A percentile compares a stretch with the other conserved stretches of the same genome.
Evolutionary conservation across 2,329 filamentous ascomycete species (phyloP).

Genomic region (Colletotrichum liriopes): DNA sequence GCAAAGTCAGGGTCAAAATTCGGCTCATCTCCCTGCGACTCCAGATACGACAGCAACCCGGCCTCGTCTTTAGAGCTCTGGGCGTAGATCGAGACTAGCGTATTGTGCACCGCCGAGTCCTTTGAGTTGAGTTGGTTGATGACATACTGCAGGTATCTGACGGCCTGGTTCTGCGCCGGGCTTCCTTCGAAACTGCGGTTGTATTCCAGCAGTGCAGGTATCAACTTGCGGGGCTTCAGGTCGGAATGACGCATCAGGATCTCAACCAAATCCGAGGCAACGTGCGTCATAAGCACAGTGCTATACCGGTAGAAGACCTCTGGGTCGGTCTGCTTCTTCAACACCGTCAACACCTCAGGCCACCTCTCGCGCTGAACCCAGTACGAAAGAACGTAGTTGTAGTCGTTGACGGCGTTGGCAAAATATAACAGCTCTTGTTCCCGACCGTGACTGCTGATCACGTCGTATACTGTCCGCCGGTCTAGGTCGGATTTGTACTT

Average conservation of each 20-base stretch:
- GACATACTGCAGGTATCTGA: constrained; percentile 93
- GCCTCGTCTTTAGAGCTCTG: constrained; percentile 87
- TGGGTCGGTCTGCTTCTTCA: constrained; percentile 93
- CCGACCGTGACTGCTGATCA: constrained; percentile 94
- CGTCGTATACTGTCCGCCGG: constrained; percentile 92
- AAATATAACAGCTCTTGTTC: constrained; percentile 95
- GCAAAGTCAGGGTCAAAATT: constrained; percentile 97
- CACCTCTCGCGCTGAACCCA: constrained; percentile 98
- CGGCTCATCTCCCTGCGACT: constrained; percentile 89
- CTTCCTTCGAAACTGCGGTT: constrained; percentile 82
- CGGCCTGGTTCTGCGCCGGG: constrained; percentile 86
- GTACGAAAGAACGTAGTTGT: constrained; percentile 95
- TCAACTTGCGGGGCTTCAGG: constrained; percentile 88
- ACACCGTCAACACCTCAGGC: constrained; percentile 86
- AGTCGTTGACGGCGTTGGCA: constrained; percentile 89
- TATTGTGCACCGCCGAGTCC: constrained; percentile 94
- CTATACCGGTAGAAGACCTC: constrained; percentile 98
- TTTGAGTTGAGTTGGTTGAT: constrained; percentile 88
- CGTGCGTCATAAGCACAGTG: constrained; percentile 95
- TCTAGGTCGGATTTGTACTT: constrained; percentile 92
- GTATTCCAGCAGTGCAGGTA: constrained; percentile 94
- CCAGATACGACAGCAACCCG: constrained; percentile 88
- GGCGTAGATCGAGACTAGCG: constrained; percentile 95
- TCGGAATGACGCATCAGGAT: constrained; percentile 93
- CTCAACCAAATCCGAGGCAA: constrained; percentile 89